Conservation (phyloP, 176 grass and related monocot genomes). For the Eleusine indica region DNA sequence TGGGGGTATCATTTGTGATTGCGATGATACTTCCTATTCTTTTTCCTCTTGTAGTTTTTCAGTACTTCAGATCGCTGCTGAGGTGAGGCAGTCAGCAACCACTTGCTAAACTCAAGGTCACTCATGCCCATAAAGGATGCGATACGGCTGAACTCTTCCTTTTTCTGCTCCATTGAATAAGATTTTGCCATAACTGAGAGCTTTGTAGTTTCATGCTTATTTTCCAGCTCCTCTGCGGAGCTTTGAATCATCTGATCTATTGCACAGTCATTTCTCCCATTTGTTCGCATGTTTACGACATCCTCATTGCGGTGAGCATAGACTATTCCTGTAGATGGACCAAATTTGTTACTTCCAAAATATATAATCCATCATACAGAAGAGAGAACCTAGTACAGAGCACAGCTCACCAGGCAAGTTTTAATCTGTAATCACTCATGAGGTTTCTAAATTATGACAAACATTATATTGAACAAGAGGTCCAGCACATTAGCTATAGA, state of each 20-base stretch:
- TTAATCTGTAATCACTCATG: neutral
- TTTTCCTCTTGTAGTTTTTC: slow-evolving; percentile 68
- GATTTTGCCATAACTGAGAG: slow-evolving; percentile 11
- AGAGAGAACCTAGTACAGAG: neutral
- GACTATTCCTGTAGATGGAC: slow-evolving; percentile 63
- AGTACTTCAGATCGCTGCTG: slow-evolving; percentile 52
- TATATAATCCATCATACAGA: slow-evolving; percentile 19
- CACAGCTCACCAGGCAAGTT: slow-evolving; percentile 5
- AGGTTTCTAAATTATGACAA: neutral
- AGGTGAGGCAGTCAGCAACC: slow-evolving; percentile 70
- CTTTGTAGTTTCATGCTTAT: slow-evolving; percentile 34
- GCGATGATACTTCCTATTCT: slow-evolving; percentile 32
- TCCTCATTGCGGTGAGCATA: slow-evolving; percentile 95
- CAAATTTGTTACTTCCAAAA: slow-evolving; percentile 29
- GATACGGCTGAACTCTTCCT: slow-evolving; percentile 65
- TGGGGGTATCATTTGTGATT: neutral
- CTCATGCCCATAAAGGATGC: slow-evolving; percentile 73
- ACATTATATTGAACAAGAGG: neutral
- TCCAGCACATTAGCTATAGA: neutral
- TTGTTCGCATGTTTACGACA: slow-evolving; percentile 62
- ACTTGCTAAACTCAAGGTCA: slow-evolving; percentile 82
- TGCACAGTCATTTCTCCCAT: neutral
- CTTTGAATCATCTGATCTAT: slow-evolving; percentile 22
- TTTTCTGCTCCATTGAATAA: slow-evolving; percentile 57
- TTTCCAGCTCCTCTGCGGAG: slow-evolving; percentile 21